Base-by-base conservation (phyloP, 495 filamentous ascomycete species). In the Rhizodiscina lignyota region DNA sequence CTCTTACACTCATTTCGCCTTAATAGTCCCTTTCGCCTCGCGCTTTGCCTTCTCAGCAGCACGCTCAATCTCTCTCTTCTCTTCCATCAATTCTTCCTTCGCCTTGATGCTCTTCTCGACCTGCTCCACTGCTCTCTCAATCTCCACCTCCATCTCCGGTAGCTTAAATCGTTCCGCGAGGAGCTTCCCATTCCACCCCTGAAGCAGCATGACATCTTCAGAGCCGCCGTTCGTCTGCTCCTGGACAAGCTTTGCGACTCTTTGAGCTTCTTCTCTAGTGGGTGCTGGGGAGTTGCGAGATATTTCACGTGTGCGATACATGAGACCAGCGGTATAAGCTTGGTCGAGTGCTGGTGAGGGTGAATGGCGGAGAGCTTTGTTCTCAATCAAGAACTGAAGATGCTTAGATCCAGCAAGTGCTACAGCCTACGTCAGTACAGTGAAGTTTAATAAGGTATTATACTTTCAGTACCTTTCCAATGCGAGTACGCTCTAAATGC, bases 61-160 rank as follows among this genome's bases (percentile, higher is more conserved):
- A 8, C 30, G 19, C 34, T 51, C 49, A 18, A 51, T 29, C 38
- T 54, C 51, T 34, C 55, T 51, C 29, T 62, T 62, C 36, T 71
- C 56, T 26, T 72, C 62, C 36, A 64, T 48, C 36, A 87, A 56
- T 24, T 70, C 47, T 32, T 49, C 48, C 21, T 49, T 50, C 4
- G 37, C 48, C 30, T 54, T 50, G 18, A 61, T 54, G 2, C 29
- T 66, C 38, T 66, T 68, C 48, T 84, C 70, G 1, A 94, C 80
- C 61, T 96, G 87, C 61, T 78, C 71, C 24, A 89, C 78, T 2
- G 87, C 87, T 19, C 87, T 64, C 47, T 94, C 84, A 1, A 92
- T 73, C 57, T 96, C 89, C n/a, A 80, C 56, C 34, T 77, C 76
- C 35, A 96, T 68, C 36, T 83, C 81, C 0, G 87, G 84, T 18